A percentile compares a stretch with the other conserved stretches of the same genome.
Evolutionary conservation across 441 rosid genomes (phyloP).

Genomic region (Francoa sonchifolia): DNA sequence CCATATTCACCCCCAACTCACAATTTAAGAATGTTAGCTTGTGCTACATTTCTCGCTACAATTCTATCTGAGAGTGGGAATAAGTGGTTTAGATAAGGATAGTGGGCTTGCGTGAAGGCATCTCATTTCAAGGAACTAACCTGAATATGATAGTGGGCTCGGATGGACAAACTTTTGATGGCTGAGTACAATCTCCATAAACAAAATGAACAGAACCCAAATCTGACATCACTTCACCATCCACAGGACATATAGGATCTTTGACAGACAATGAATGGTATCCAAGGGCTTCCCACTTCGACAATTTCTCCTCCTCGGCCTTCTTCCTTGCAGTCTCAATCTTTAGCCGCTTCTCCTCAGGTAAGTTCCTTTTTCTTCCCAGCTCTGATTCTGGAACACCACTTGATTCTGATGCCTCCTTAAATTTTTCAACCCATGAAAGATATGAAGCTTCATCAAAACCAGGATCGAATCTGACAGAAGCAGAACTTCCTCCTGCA

Average conservation of each 20-base stretch:
- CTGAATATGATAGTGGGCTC: slow-evolving; percentile 75
- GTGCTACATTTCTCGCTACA: too few species aligned
- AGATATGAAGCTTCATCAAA: slow-evolving; percentile 81
- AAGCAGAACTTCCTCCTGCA: slow-evolving; percentile 20
- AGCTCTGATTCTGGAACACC: slow-evolving; percentile 22
- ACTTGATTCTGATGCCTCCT: slow-evolving; percentile 38
- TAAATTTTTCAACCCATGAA: slow-evolving; percentile 73
- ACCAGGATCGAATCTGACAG: slow-evolving; percentile 30
- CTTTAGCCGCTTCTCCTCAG: slow-evolving; percentile 35
- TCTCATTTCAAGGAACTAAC: slow-evolving; percentile 18
- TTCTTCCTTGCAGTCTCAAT: slow-evolving; percentile 58
- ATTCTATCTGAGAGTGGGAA: too few species aligned
- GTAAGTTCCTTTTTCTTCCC: slow-evolving; percentile 31
- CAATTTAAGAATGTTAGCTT: too few species aligned
- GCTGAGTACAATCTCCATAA: slow-evolving; percentile 77
- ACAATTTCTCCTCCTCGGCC: slow-evolving; percentile 59
- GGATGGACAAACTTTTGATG: slow-evolving; percentile 43
- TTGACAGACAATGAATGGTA: slow-evolving; percentile 57
- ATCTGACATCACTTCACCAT: slow-evolving; percentile 33
- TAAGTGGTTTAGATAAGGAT: too few species aligned
- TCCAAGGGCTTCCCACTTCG: slow-evolving; percentile 67
- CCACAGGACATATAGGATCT: slow-evolving; percentile 35
- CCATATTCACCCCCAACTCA: too few species aligned
- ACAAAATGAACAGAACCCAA: slow-evolving; percentile 60
- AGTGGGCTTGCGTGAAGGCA: not conserved